These are phyloP conservation scores for Penicillium parvum DNA, from an alignment of 495 filamentous ascomycete species.

Conservation along the genomic window DNA sequence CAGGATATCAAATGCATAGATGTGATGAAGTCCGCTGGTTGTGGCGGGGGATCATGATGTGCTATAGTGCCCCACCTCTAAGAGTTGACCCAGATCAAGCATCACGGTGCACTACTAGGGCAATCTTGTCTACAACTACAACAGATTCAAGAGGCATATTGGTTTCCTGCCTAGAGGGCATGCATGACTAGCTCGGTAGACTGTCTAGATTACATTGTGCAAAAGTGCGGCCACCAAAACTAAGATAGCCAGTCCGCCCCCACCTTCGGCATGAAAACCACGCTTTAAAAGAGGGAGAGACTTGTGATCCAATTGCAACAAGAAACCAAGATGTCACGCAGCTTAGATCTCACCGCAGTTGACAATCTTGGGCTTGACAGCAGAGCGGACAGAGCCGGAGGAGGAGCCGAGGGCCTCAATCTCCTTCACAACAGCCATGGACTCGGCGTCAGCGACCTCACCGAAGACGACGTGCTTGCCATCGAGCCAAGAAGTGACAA, in stretches of 20 bases:
- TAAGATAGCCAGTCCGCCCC: slow-evolving; percentile 7
- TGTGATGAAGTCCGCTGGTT: no score
- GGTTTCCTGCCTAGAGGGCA: slow-evolving; percentile 9
- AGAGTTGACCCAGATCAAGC: no score
- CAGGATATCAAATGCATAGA: no score
- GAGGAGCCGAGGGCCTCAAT: slow-evolving; percentile 67
- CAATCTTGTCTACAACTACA: not conserved
- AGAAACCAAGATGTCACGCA: slow-evolving; percentile 5
- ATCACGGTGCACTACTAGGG: no score
- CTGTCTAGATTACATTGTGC: slow-evolving; percentile 25
- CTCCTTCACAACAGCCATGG: slow-evolving; percentile 61
- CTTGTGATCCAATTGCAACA: slow-evolving; percentile 9
- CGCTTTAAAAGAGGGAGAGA: slow-evolving; percentile 19
- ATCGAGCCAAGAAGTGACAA: slow-evolving; percentile 86
- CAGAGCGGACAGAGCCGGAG: slow-evolving; percentile 57
- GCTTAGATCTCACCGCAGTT: slow-evolving; percentile 53
- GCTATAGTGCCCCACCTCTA: no score
- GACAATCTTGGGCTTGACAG: slow-evolving; percentile 64
- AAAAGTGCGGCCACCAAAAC: slow-evolving; percentile 14
- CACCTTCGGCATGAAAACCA: slow-evolving; percentile 1
- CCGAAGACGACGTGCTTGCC: slow-evolving; percentile 98
- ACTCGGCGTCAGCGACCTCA: slow-evolving; percentile 69
- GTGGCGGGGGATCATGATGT: no score
- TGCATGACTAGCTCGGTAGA: slow-evolving; percentile 25
- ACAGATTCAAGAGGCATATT: not conserved